These are phyloP conservation scores for Talaromyces pinophilus DNA, from an alignment of 2,329 filamentous ascomycete species.

Conservation along the genomic window DNA sequence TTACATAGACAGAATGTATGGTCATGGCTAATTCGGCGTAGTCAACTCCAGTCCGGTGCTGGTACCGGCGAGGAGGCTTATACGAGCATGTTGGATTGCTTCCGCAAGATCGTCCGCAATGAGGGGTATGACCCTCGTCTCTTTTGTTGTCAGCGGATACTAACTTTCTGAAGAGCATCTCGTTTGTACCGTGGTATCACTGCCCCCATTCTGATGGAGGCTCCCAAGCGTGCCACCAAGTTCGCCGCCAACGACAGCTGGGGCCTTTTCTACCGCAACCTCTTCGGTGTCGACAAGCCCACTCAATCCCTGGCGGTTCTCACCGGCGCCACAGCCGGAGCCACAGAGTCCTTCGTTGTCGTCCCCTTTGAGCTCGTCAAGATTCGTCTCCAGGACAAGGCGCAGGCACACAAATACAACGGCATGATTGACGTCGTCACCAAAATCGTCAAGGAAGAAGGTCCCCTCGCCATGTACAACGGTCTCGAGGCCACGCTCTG, in stretches of 20 bases:
- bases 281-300: constrained; percentile 84
- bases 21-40: constrained; percentile 38
- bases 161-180: constrained; percentile 64
- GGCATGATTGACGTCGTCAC: constrained; percentile 56
- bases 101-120: constrained; percentile 92
- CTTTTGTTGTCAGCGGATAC: background rate
- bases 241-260: constrained; percentile 99
- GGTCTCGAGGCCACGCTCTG: constrained; percentile 95
- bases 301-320: constrained; percentile 88
- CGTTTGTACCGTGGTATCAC: constrained; percentile 93
- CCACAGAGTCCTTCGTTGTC: constrained; percentile 93
- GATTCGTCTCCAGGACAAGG: constrained; percentile 95
- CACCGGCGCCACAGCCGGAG: constrained; percentile 91
- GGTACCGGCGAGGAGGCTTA: constrained; percentile 76
- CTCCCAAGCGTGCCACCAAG: constrained; percentile 93
- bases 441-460: constrained; percentile 78
- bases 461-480: constrained; percentile 87
- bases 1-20: constrained; percentile 17
- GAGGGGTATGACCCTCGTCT: constrained; percentile 68
- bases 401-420: constrained; percentile 74
- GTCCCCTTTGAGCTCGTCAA: constrained; percentile 98
- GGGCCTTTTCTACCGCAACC: constrained; percentile 88
- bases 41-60: constrained; percentile 80
- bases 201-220: constrained; percentile 97
- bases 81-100: constrained; percentile 97